These are phyloP conservation scores for Mimosa bimucronata DNA, from an alignment of 306 rosid genomes.

Conservation along the genomic window DNA sequence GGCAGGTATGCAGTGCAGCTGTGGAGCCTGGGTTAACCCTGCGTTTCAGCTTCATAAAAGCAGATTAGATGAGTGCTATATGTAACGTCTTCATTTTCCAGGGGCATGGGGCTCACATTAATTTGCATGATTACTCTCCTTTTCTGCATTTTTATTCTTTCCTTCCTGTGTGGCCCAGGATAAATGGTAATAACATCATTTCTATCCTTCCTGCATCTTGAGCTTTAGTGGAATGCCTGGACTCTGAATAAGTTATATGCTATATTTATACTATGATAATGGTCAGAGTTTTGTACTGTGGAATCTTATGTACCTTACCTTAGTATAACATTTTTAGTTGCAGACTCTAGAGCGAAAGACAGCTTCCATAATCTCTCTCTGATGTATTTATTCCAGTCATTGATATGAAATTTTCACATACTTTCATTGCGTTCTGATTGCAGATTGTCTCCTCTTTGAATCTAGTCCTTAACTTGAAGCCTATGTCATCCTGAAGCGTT, in stretches of 20 bases:
- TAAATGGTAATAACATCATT: background rate
- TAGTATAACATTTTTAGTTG: background rate
- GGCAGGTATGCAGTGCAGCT: conserved; percentile 90
- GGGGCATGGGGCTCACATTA: background rate
- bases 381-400: background rate
- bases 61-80: conserved; percentile 67
- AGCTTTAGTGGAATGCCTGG: background rate
- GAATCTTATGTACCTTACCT: background rate
- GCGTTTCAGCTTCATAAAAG: conserved; percentile 88
- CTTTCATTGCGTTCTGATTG: background rate
- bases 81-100: background rate
- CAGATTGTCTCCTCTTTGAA: too few relatives aligned
- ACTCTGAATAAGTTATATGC: background rate
- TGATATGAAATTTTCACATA: background rate
- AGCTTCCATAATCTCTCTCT: background rate
- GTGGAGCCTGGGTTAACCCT: conserved; percentile 91
- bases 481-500: background rate
- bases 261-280: background rate
- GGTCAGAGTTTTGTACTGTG: background rate
- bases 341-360: background rate
- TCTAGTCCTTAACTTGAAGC: too few relatives aligned
- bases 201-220: background rate
- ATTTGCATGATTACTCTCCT: background rate
- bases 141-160: background rate
- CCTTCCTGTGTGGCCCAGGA: background rate